Evolutionary conservation across 2,329 filamentous ascomycete genomes (phyloP), one percentile per base, ranked within the genome.

Genomic region (Monosporascus sp.): DNA sequence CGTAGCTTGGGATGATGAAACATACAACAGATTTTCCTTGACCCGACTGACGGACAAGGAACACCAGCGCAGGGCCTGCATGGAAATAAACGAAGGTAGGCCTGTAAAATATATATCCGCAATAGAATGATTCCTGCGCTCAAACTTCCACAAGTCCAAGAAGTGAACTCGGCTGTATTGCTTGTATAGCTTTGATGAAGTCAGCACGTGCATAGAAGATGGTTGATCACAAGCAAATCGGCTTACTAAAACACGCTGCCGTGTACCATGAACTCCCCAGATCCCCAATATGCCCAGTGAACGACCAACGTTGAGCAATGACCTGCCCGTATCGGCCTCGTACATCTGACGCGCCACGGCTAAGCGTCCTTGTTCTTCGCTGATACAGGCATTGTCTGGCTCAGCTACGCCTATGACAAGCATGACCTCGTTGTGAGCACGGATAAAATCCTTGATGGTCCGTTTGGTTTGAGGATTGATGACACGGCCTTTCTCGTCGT

Each of bases 351-450:
- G 77, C 11, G 72, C 69, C 15, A 68, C 67, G n/a, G 73, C 68
- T 2, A 70, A 66, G 46, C 61, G 58, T 2, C 50, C 17, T 41
- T 77, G 74, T 7, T 67, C 64, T 50, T 76, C 72, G 5, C 70
- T 68, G 4, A 72, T 70, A 22, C 68, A 63, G 4, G 68, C 67
- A 49, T 75, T 77, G 50, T 84, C 81, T 15, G 80, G 78, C 60
- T 85, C 81, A 8, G 81, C 81, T 5, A 84, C 81, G 5, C 81
- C 81, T 39, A 85, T 84, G 9, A 83, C 80, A 18, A 77, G 73
- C 81, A 85, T 85, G 3, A 85, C 81, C 57, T 85, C 81, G 58
- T 85, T 85, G 60, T 85, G 81, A 9, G 81, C 77, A 50, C 81
- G 74, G 25, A 85, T 79, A 35, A 83, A 76, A 54, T 81, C 77